These are phyloP conservation scores for Ceratocystis variospora DNA, from an alignment of 2,329 filamentous ascomycete species.

Conservation along the genomic window DNA sequence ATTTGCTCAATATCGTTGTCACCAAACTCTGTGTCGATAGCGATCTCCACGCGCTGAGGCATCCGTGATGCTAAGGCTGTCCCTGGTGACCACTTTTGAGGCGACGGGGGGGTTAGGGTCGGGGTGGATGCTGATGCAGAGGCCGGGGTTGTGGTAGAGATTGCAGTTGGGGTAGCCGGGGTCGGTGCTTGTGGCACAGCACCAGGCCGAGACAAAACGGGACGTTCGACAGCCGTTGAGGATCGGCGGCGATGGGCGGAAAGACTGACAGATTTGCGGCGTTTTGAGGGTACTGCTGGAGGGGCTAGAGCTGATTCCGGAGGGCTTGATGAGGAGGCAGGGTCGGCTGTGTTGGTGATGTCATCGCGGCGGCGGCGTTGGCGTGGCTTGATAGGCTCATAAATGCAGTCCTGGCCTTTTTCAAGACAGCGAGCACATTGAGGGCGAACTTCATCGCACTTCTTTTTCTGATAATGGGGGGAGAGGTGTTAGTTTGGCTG, in stretches of 20 bases:
- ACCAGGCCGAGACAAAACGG: not conserved
- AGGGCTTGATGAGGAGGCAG: not conserved
- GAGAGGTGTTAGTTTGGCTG: not conserved
- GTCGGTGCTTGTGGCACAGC: not conserved
- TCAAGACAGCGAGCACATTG: constrained; percentile 39
- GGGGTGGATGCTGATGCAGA: not conserved
- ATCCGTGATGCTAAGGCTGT: not conserved
- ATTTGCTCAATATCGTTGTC: not conserved
- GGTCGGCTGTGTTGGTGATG: not conserved
- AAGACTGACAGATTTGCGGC: not conserved
- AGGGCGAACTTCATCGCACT: constrained; percentile 41
- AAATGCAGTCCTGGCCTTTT: constrained; percentile 35
- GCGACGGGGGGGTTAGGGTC: not conserved
- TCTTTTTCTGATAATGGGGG: constrained; percentile 36
- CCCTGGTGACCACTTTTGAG: constrained; percentile 1
- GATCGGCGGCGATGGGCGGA: not conserved
- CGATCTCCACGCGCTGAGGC: not conserved
- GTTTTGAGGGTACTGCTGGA: not conserved
- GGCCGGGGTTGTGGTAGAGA: not conserved
- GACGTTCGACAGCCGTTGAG: not conserved
- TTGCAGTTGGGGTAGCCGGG: not conserved
- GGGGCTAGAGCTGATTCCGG: not conserved
- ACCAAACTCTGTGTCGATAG: not conserved
- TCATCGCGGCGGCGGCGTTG: constrained; percentile 25
- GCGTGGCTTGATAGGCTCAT: constrained; percentile 34